Evolutionary conservation across 1,284 basidiomycete species (phyloP).

Genomic region (Trametes sp.): DNA sequence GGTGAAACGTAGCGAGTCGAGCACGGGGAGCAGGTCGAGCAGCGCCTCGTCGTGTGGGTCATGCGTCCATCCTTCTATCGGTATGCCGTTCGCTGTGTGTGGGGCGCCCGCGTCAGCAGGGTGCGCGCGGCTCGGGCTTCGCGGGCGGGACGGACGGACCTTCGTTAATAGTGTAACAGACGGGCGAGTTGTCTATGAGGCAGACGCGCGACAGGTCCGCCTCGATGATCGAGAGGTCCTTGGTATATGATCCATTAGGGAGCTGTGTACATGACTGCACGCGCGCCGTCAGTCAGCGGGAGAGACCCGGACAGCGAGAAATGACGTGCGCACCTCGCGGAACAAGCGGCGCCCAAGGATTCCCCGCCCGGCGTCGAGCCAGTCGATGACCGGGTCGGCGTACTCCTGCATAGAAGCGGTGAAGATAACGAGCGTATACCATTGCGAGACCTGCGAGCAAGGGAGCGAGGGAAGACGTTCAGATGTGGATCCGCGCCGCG

Average conservation of each 20-base stretch:
- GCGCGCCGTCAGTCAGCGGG: constrained; percentile 13
- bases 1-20: constrained; percentile 96
- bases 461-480: background rate
- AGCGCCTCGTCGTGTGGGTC: constrained; percentile 97
- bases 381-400: constrained; percentile 99
- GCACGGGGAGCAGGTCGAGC: constrained; percentile 92
- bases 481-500: background rate
- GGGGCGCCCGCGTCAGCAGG: constrained; percentile 5
- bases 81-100: constrained; percentile 88
- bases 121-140: background rate
- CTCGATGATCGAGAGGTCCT: constrained; percentile 91
- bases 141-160: constrained; percentile 57
- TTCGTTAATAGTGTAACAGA: constrained; percentile 93
- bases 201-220: constrained; percentile 90
- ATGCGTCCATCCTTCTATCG: constrained; percentile 98
- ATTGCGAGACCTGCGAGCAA: constrained; percentile 88
- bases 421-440: constrained; percentile 99
- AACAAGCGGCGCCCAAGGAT: constrained; percentile 91
- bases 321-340: constrained; percentile 73
- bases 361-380: constrained; percentile 95
- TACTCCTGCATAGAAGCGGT: constrained; percentile 99
- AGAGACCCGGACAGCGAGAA: constrained; percentile 4
- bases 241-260: constrained; percentile 93
- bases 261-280: constrained; percentile 88
- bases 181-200: constrained; percentile 96